Percentiles rank a stretch among this genome's conserved stretches.
These are phyloP conservation scores for Leccinum fallax DNA, from an alignment of 1,284 basidiomycete species.

Conservation along the genomic window DNA sequence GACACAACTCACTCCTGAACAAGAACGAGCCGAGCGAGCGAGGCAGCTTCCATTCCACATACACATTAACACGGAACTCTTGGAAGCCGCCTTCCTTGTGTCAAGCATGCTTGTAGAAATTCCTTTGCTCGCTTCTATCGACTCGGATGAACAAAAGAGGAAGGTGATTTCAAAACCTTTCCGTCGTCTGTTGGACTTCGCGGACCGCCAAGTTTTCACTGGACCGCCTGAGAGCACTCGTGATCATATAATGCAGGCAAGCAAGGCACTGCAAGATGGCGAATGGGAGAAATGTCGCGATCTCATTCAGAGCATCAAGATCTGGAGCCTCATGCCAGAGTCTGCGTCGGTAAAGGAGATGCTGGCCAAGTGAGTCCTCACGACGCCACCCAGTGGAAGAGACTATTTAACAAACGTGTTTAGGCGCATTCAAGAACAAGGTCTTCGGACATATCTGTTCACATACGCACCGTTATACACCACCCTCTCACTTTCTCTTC, in stretches of 20 bases:
- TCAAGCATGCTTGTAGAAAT: constrained; percentile 99
- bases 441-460: constrained; percentile 95
- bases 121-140: constrained; percentile 91
- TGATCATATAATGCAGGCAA: constrained; percentile 99
- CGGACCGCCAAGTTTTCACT: constrained; percentile 96
- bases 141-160: constrained; percentile 90
- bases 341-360: constrained; percentile 89
- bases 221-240: constrained; percentile 98
- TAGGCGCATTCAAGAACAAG: constrained; percentile 97
- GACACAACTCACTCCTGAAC: constrained; percentile 81
- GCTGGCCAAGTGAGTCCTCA: constrained; percentile 76
- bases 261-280: constrained; percentile 93
- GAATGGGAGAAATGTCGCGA: constrained; percentile 97
- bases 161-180: constrained; percentile 95
- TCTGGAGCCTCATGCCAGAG: constrained; percentile 96
- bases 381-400: neutral
- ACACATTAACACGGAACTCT: constrained; percentile 98
- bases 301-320: constrained; percentile 94
- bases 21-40: constrained; percentile 96
- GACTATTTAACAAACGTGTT: constrained; percentile 4
- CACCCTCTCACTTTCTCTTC: constrained; percentile 84
- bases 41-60: constrained; percentile 99
- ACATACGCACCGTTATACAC: constrained; percentile 97
- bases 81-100: constrained; percentile 97
- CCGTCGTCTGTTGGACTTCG: constrained; percentile 93